Evolutionary conservation across 768 basidiomycete genomes (phyloP).

Genomic region (Suillus clintonianus): DNA sequence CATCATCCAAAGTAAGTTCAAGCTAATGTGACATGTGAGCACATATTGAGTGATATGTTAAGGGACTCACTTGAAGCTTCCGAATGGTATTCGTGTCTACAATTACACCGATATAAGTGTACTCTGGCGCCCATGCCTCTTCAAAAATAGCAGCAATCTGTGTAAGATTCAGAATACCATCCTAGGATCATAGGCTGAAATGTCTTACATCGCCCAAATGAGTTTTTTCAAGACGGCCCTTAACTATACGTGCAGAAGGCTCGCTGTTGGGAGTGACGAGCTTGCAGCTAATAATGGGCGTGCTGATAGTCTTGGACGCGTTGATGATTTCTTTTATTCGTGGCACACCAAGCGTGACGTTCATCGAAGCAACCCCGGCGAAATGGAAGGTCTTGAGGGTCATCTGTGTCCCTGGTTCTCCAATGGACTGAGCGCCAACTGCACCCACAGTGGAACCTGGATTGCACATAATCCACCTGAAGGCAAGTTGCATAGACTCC

Average conservation of each 20-base stretch:
- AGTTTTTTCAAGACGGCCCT: constrained; percentile 94
- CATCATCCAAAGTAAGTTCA: constrained; percentile 88
- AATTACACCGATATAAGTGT: constrained; percentile 92
- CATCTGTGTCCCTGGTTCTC: constrained; percentile 99
- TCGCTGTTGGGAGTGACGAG: constrained; percentile 84
- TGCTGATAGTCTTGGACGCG: constrained; percentile 95
- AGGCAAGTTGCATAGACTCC: neutral
- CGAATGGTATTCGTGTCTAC: constrained; percentile 86
- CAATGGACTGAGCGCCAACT: constrained; percentile 98
- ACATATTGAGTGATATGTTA: neutral
- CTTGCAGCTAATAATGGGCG: constrained; percentile 97
- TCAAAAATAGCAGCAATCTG: constrained; percentile 92
- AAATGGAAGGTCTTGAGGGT: constrained; percentile 99
- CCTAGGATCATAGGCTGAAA: neutral
- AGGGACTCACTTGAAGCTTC: constrained; percentile 70
- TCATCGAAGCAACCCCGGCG: constrained; percentile 99
- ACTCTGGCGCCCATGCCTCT: constrained; percentile 93
- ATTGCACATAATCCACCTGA: neutral
- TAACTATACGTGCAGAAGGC: constrained; percentile 96
- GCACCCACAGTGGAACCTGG: constrained; percentile 96
- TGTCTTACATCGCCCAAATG: constrained; percentile 82
- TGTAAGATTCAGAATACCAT: neutral
- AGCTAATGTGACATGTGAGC: constrained; percentile 49
- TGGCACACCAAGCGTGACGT: constrained; percentile 98
- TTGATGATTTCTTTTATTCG: constrained; percentile 99